Conservation (phyloP, 164 flowering plant genomes). For the Annona cherimola region DNA sequence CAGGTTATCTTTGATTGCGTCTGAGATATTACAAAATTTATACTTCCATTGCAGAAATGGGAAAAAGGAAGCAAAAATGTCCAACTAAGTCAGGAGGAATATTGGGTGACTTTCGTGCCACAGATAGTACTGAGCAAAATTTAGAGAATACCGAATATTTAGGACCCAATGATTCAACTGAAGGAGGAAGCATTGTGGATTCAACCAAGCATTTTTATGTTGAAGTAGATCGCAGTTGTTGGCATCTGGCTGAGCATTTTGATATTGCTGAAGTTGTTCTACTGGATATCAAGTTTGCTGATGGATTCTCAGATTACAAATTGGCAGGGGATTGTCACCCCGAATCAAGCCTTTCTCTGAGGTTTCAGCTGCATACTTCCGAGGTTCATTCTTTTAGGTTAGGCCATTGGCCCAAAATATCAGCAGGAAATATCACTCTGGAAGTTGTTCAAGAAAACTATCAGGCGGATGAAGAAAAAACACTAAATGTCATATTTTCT, state of each 20-base stretch:
- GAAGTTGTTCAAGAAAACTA: constrained; percentile 34
- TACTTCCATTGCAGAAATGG: constrained; percentile 37
- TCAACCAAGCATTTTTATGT: constrained; percentile 33
- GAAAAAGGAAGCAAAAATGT: constrained; percentile 57
- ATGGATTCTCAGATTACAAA: constrained; percentile 27
- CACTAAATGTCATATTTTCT: constrained; percentile 32
- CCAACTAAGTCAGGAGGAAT: constrained; percentile 51
- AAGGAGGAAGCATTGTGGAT: constrained; percentile 8
- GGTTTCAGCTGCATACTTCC: constrained; percentile 47
- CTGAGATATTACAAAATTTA: neutral
- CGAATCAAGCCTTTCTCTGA: constrained; percentile 31
- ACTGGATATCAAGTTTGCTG: constrained; percentile 30
- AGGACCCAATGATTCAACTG: neutral
- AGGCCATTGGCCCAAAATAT: constrained; percentile 75
- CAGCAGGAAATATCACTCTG: constrained; percentile 37
- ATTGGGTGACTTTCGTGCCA: constrained; percentile 11
- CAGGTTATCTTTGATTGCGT: too few species aligned
- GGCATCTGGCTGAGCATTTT: constrained; percentile 44
- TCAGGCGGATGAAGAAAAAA: constrained; percentile 15
- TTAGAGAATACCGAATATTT: constrained; percentile 3
- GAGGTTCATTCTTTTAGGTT: constrained; percentile 45
- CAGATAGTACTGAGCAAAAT: constrained; percentile 2
- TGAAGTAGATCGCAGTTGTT: constrained; percentile 36
- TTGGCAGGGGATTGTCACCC: constrained; percentile 23
- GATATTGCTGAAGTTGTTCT: constrained; percentile 75